phyloP scores from a whole-genome alignment of 73 alveolate genomes.

The Tetrahymena borealis region DNA sequence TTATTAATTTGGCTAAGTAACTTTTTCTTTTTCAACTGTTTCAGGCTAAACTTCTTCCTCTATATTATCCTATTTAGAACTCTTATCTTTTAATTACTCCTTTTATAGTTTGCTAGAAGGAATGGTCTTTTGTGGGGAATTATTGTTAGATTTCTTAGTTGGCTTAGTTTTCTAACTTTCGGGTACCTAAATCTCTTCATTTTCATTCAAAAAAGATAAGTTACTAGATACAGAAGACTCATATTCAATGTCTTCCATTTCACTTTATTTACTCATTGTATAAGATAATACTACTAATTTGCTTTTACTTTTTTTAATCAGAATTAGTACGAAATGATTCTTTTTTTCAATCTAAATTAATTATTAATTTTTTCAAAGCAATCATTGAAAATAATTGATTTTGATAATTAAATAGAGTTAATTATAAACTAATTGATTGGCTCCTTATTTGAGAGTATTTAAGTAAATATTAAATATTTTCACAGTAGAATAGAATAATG shows the following conservation, averaged over 20 bases:
- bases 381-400: neutral
- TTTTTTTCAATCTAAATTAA: neutral
- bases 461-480: too few relatives aligned
- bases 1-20: neutral
- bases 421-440: too few relatives aligned
- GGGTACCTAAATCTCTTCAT: too few relatives aligned
- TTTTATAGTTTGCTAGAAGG: neutral
- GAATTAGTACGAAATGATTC: neutral
- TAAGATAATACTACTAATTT: neutral
- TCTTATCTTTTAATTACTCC: neutral
- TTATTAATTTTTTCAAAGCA: neutral
- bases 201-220: neutral
- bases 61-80: neutral
- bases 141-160: neutral
- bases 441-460: too few relatives aligned
- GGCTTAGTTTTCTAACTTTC: too few relatives aligned
- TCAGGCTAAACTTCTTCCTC: neutral
- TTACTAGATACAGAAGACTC: neutral
- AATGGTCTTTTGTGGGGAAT: neutral
- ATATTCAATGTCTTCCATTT: neutral
- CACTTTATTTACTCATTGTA: neutral
- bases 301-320: neutral
- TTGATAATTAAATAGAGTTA: neutral
- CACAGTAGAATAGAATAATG: too few relatives aligned
- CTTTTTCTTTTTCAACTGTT: neutral